A percentile compares a stretch with the other conserved stretches of the same genome.
Evolutionary conservation across 495 filamentous ascomycete species (phyloP).

Genomic region (Gamarada debralockiae): DNA sequence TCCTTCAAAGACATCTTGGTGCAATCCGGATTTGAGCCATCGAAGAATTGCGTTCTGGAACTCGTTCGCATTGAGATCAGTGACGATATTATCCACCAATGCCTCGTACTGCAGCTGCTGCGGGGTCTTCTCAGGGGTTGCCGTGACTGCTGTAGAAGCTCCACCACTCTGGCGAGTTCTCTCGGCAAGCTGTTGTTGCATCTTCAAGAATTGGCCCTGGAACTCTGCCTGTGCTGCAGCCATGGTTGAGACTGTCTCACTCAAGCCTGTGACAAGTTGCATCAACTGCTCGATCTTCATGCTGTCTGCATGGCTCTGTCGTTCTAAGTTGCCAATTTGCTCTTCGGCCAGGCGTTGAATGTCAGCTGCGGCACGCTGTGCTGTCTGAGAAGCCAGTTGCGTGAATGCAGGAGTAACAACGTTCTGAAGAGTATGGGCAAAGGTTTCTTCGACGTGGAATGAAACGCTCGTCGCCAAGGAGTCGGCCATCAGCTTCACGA

Average conservation of each 20-base stretch:
- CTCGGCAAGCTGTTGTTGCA: constrained; percentile 42
- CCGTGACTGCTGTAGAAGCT: constrained; percentile 26
- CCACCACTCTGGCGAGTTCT: constrained; percentile 11
- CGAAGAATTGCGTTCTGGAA: constrained; percentile 65
- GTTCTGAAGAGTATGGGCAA: constrained; percentile 57
- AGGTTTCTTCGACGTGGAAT: constrained; percentile 61
- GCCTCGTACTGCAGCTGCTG: constrained; percentile 57
- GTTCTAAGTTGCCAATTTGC: constrained; percentile 61
- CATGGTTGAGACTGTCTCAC: constrained; percentile 70
- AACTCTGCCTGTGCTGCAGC: constrained; percentile 59
- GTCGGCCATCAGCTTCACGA: constrained; percentile 68
- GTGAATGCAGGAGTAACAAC: constrained; percentile 62
- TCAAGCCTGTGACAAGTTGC: constrained; percentile 62
- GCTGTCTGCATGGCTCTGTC: constrained; percentile 64
- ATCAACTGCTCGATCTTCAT: constrained; percentile 83
- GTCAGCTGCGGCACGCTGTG: constrained; percentile 57
- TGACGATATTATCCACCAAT: constrained; percentile 61
- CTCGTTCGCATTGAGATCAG: constrained; percentile 57
- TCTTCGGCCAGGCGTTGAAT: constrained; percentile 62
- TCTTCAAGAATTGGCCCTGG: constrained; percentile 54
- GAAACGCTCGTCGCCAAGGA: constrained; percentile 56
- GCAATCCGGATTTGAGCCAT: constrained; percentile 79
- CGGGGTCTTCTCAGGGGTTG: constrained; percentile 34
- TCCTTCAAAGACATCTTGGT: constrained; percentile 73
- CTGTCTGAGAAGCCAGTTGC: constrained; percentile 48